Conservation (phyloP, 2,329 filamentous ascomycete species). For the Scedosporium minutisporum region DNA sequence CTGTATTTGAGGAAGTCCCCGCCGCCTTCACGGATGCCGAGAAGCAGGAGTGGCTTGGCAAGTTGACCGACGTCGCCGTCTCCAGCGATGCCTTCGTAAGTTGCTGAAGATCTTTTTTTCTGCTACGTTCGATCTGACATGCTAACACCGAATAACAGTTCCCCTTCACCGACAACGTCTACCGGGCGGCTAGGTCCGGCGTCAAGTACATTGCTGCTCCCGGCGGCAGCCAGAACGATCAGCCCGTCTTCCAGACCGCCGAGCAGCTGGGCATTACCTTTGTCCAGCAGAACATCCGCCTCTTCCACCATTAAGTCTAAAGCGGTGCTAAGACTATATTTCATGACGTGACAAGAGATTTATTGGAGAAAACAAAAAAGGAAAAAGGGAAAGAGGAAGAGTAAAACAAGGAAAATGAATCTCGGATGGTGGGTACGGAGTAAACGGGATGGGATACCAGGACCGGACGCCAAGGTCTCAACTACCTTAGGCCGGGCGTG, state of each 20-base stretch:
- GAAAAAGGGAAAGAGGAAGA: constrained; percentile 65
- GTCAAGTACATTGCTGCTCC: constrained; percentile 95
- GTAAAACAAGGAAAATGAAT: constrained; percentile 75
- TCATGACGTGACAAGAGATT: background rate
- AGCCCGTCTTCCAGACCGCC: constrained; percentile 74
- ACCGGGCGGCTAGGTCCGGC: constrained; percentile 78
- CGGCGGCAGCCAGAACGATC: constrained; percentile 79
- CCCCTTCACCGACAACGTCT: constrained; percentile 97
- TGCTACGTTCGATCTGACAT: background rate
- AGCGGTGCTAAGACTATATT: background rate
- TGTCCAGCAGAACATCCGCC: constrained; percentile 84
- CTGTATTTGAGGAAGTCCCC: constrained; percentile 83
- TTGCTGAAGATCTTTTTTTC: background rate
- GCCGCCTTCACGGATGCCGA: constrained; percentile 73
- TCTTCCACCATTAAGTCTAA: constrained; percentile 74
- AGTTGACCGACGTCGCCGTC: constrained; percentile 73
- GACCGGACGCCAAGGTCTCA: constrained; percentile 3
- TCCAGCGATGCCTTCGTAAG: constrained; percentile 93
- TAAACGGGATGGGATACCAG: background rate
- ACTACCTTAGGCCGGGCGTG: constrained; percentile 7
- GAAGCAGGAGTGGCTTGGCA: constrained; percentile 73
- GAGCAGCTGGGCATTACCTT: constrained; percentile 90
- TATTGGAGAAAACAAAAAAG: constrained; percentile 14
- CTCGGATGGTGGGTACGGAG: background rate
- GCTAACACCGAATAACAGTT: constrained; percentile 47